Base-by-base conservation (phyloP, 352 stramenopile genomes). In the Aphanomyces invadans region DNA sequence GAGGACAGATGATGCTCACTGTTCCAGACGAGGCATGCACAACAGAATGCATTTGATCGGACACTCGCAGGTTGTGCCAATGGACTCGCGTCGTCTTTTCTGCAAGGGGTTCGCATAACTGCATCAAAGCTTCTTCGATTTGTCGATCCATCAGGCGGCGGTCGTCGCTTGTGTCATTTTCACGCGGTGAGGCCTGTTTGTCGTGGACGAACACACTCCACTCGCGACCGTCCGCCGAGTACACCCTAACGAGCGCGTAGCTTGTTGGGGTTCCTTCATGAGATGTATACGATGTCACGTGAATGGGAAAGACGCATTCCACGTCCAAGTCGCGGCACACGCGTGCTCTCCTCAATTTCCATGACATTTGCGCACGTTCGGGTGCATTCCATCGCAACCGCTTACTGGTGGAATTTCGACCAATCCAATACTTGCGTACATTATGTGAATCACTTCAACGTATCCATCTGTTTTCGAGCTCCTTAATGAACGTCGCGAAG, bases 401-500 rank as follows among this genome's bases (percentile, higher is more conserved):
- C 49, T 57, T n/a, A 57, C 19, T 57, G 49, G 49, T 21, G 49
- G 29, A 57, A 21, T 57, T 57, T 11, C 36, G 19, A n/a, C 49
- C 49, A 57, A 57, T 57, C 29, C 5, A n/a, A 5, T 25, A 25
- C 44, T 4, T 25, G 11, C 32, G 36, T 57, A 17, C 25, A 57
- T 33, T 33, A n/a, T 21, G 19, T 32, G 19, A 33, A 10, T 33
- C 21, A 54, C 21, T 28, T 9, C 38, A 45, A 17, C 38, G 17
- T 45, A 45, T 45, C 38, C 38, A 17, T 45, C 9, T 17, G 38
- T 17, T 17, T 45, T 17, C 38, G 17, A 45, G 38, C 38, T 17
- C 38, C 17, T 45, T 54, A 54, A 54, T 54, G 25, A 15, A n/a
- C n/a, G n/a, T n/a, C n/a, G n/a, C n/a, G n/a, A n/a, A n/a, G n/a